A percentile compares a stretch with the other conserved stretches of the same genome.
phyloP scores from a whole-genome alignment of 331 rosid genomes.

The Telfairia occidentalis region DNA sequence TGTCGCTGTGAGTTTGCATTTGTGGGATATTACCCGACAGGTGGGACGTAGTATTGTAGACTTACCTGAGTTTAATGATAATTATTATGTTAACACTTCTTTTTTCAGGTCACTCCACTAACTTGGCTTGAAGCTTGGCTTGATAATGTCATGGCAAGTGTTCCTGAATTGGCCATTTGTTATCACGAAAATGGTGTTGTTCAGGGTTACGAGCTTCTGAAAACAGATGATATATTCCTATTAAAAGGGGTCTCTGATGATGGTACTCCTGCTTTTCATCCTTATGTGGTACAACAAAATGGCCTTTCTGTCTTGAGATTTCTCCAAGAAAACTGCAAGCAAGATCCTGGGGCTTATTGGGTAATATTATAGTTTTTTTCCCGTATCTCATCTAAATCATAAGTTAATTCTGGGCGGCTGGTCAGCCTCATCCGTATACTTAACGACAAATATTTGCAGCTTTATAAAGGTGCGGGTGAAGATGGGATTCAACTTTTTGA shows the following conservation, averaged over 20 bases:
- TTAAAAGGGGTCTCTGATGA: conserved; percentile 88
- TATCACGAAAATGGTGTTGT: conserved; percentile 93
- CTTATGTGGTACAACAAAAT: conserved; percentile 86
- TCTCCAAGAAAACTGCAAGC: conserved; percentile 92
- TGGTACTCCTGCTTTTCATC: conserved; percentile 91
- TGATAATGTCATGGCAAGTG: conserved; percentile 98
- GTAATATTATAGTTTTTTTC: conserved; percentile 32
- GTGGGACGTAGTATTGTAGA: conserved; percentile 26
- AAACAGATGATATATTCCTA: conserved; percentile 85
- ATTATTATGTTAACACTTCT: conserved; percentile 7
- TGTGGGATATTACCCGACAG: conserved; percentile 89
- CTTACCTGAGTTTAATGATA: background rate
- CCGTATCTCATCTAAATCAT: background rate
- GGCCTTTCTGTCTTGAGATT: conserved; percentile 96
- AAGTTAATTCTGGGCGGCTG: background rate
- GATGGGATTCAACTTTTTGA: conserved; percentile 91
- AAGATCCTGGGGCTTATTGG: conserved; percentile 99
- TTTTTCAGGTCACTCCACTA: conserved; percentile 69
- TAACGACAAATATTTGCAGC: conserved; percentile 39
- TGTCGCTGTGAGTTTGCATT: conserved; percentile 93
- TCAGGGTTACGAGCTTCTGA: conserved; percentile 89
- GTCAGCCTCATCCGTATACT: background rate
- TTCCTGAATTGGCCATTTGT: conserved; percentile 92
- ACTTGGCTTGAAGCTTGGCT: conserved; percentile 99
- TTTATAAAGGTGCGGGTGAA: conserved; percentile 90